A percentile compares a stretch with the other conserved stretches of the same genome.
phyloP scores from a whole-genome alignment of 192 early-diverging fungal genomes.

The Podila verticillata region DNA sequence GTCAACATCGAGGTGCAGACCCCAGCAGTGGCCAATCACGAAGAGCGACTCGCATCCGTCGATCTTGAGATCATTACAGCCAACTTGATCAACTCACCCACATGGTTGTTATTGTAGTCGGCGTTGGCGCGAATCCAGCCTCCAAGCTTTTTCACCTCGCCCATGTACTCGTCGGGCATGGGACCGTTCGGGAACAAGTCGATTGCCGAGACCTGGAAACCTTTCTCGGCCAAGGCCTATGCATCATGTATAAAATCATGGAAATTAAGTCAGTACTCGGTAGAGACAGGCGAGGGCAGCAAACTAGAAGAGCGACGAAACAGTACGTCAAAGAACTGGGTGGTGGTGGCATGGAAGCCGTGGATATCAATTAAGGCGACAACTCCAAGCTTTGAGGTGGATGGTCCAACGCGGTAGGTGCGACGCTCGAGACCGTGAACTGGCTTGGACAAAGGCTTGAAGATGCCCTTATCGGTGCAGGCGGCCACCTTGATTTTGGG shows the following conservation, averaged over 20 bases:
- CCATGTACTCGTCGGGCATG: slow-evolving; percentile 32
- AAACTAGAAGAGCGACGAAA: no score
- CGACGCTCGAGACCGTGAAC: slow-evolving; percentile 10
- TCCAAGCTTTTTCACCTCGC: slow-evolving; percentile 17
- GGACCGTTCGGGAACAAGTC: slow-evolving; percentile 17
- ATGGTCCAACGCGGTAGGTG: slow-evolving; percentile 14
- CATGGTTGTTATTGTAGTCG: slow-evolving; percentile 13
- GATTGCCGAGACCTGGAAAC: slow-evolving; percentile 20
- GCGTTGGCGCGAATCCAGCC: slow-evolving; percentile 17
- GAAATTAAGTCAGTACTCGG: no score
- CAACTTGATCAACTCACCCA: slow-evolving; percentile 12
- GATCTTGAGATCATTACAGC: slow-evolving; percentile 4
- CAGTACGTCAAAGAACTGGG: slow-evolving; percentile 17
- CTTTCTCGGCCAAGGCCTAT: slow-evolving; percentile 15
- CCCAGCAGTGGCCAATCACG: slow-evolving; percentile 22
- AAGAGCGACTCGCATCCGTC: slow-evolving; percentile 13
- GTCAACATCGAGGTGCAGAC: slow-evolving; percentile 5
- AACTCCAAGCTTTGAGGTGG: slow-evolving; percentile 7
- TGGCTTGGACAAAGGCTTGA: slow-evolving; percentile 20
- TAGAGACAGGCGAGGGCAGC: neutral
- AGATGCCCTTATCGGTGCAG: slow-evolving; percentile 16
- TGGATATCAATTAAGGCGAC: slow-evolving; percentile 33
- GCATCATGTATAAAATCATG: no score
- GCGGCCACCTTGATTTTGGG: slow-evolving; percentile 18
- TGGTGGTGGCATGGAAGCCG: slow-evolving; percentile 15